Evolutionary conservation across 192 early-diverging fungal species (phyloP).

Genomic region (Coemansia sp.): DNA sequence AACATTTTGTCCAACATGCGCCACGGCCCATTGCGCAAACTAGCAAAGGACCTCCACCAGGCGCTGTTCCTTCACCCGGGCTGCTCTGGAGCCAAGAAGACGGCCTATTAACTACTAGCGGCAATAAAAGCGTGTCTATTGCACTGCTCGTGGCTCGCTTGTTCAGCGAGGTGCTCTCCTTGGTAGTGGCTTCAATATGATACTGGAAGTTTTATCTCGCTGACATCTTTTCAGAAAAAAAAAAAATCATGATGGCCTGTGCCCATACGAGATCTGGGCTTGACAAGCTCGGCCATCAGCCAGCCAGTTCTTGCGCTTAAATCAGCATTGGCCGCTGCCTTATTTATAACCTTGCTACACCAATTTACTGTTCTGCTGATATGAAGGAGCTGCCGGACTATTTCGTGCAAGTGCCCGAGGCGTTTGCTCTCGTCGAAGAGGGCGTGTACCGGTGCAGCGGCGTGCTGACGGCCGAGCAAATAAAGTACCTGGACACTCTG

Average conservation of each 20-base stretch:
- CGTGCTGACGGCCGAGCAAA: slow-evolving; percentile 68
- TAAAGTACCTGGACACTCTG: slow-evolving; percentile 78
- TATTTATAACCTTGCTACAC: not conserved
- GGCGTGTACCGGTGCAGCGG: slow-evolving; percentile 82
- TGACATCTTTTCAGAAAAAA: no score
- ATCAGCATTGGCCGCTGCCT: not conserved
- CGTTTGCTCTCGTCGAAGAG: slow-evolving; percentile 86
- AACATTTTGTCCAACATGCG: not conserved
- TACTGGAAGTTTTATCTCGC: no score
- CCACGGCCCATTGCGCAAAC: not conserved
- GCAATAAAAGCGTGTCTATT: no score
- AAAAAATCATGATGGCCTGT: not conserved
- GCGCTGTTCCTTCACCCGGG: not conserved
- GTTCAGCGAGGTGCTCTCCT: no score
- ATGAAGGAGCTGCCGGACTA: slow-evolving; percentile 51
- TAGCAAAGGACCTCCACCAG: not conserved
- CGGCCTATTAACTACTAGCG: not conserved
- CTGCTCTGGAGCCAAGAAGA: not conserved
- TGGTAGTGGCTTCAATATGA: no score
- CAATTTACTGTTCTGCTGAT: not conserved
- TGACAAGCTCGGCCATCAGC: not conserved
- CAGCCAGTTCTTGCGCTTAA: not conserved
- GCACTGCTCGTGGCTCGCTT: not conserved
- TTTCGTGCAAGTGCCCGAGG: slow-evolving; percentile 64
- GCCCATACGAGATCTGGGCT: not conserved